These are phyloP conservation scores for Daphne laureola DNA, from an alignment of 441 rosid genomes.

Conservation along the genomic window DNA sequence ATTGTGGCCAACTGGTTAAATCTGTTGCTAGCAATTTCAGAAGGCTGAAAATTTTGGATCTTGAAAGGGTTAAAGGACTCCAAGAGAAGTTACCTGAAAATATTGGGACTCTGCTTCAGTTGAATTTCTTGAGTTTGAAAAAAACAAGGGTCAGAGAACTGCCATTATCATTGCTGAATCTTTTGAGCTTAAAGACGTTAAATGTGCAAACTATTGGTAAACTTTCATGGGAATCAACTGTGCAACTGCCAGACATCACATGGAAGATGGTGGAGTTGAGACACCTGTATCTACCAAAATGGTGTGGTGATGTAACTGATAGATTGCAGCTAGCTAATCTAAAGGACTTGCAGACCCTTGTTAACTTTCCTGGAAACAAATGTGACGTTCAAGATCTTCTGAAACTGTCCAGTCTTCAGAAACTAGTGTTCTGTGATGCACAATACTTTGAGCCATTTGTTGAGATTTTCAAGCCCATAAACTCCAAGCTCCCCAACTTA, in stretches of 20 bases:
- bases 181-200: conserved; percentile 11
- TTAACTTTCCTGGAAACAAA: conserved; percentile 26
- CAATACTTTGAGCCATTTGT: conserved; percentile 14
- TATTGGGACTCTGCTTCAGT: conserved; percentile 10
- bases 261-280: conserved; percentile 23
- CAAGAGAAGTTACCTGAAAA: conserved; percentile 11
- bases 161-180: conserved; percentile 11
- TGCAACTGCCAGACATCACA: conserved; percentile 10
- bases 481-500: conserved; percentile 7
- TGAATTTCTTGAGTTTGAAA: conserved; percentile 16
- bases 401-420: conserved; percentile 23
- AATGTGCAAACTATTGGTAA: conserved; percentile 16
- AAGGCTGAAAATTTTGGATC: conserved; percentile 12
- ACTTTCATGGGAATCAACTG: conserved; percentile 15
- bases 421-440: conserved; percentile 25
- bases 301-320: conserved; percentile 12
- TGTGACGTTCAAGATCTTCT: conserved; percentile 19
- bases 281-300: conserved; percentile 23
- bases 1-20: conserved; percentile 4
- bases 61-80: conserved; percentile 17
- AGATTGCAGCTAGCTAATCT: conserved; percentile 15
- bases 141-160: conserved; percentile 10
- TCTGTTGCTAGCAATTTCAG: conserved; percentile 13
- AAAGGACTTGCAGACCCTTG: conserved; percentile 26
- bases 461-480: conserved; percentile 15